These are phyloP conservation scores for Melastoma malabathricum DNA, from an alignment of 345 rosid genomes.

Conservation along the genomic window DNA sequence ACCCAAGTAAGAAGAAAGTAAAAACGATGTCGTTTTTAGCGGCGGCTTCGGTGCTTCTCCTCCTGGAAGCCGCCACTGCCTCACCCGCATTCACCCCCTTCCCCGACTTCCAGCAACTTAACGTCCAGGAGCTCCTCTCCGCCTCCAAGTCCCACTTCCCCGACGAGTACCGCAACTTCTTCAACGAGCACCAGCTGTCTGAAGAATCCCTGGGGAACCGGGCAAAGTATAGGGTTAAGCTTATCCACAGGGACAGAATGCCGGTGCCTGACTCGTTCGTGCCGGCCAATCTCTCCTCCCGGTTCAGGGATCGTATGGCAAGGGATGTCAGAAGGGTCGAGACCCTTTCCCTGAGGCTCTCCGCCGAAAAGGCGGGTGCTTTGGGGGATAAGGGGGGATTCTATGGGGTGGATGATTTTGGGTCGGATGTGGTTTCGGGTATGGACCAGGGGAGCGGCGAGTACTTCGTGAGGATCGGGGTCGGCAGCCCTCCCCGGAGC, in stretches of 20 bases:
- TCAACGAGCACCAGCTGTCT: conserved; percentile 6
- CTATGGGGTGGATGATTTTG: conserved; percentile 38
- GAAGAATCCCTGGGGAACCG: background rate
- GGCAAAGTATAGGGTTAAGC: conserved; percentile 25
- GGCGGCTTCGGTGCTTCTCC: conserved; percentile 4
- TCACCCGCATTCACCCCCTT: conserved; percentile 10
- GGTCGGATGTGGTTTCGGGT: conserved; percentile 87
- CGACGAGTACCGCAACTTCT: conserved; percentile 18
- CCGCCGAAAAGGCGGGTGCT: conserved; percentile 2
- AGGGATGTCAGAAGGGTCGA: conserved; percentile 52
- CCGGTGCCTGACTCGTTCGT: conserved; percentile 9
- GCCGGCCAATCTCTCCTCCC: conserved; percentile 19
- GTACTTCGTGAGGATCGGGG: conserved; percentile 80
- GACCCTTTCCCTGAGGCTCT: conserved; percentile 38
- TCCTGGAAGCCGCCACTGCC: conserved; percentile 1
- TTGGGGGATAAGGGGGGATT: background rate
- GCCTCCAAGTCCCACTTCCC: conserved; percentile 11
- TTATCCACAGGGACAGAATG: conserved; percentile 56
- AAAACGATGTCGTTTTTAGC: conserved; percentile 5
- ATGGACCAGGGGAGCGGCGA: conserved; percentile 97
- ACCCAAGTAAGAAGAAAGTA: background rate
- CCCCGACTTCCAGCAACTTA: conserved; percentile 41
- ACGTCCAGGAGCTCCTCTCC: conserved; percentile 23
- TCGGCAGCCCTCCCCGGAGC: conserved; percentile 75
- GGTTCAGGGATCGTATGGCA: conserved; percentile 55